These are phyloP conservation scores for Colletotrichum caudatum DNA, from an alignment of 2,329 filamentous ascomycete genomes.

Conservation along the genomic window DNA sequence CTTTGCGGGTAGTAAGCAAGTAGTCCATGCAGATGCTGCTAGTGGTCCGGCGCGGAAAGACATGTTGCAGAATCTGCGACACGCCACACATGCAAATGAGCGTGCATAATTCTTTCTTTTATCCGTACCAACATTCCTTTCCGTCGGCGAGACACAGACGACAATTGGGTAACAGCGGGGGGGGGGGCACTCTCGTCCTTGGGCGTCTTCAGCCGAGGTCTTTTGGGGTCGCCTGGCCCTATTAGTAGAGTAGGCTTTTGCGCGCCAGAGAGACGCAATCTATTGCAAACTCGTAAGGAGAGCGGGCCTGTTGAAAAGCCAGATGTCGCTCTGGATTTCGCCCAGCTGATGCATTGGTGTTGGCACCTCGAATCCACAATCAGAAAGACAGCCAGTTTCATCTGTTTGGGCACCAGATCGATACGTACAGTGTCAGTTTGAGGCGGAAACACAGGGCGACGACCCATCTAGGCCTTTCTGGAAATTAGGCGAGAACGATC, in stretches of 20 bases:
- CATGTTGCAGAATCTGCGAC: slow-evolving; percentile 41
- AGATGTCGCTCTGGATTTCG: neutral
- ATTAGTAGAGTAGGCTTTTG: slow-evolving; percentile 10
- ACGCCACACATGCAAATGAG: slow-evolving; percentile 33
- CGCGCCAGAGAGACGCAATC: neutral
- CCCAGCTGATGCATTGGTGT: neutral
- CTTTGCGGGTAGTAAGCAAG: neutral
- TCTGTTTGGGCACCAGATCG: neutral
- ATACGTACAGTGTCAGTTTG: slow-evolving; percentile 14
- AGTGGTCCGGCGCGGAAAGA: slow-evolving; percentile 30
- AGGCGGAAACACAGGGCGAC: slow-evolving; percentile 28
- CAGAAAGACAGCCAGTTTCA: slow-evolving; percentile 25
- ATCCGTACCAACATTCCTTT: slow-evolving; percentile 6
- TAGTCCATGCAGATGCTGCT: slow-evolving; percentile 15
- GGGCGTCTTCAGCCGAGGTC: slow-evolving; percentile 21
- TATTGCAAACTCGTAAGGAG: neutral
- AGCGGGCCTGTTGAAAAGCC: neutral
- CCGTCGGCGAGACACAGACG: slow-evolving; percentile 12
- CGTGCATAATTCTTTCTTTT: slow-evolving; percentile 30
- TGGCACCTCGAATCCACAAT: neutral
- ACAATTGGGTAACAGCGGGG: neutral
- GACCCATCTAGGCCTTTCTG: slow-evolving; percentile 26
- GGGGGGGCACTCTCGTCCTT: too few species aligned
- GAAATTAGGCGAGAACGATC: slow-evolving; percentile 35
- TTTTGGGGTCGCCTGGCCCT: slow-evolving; percentile 14